These are phyloP conservation scores for Sarocladium brachiariae DNA, from an alignment of 2,329 filamentous ascomycete genomes.

Conservation along the genomic window DNA sequence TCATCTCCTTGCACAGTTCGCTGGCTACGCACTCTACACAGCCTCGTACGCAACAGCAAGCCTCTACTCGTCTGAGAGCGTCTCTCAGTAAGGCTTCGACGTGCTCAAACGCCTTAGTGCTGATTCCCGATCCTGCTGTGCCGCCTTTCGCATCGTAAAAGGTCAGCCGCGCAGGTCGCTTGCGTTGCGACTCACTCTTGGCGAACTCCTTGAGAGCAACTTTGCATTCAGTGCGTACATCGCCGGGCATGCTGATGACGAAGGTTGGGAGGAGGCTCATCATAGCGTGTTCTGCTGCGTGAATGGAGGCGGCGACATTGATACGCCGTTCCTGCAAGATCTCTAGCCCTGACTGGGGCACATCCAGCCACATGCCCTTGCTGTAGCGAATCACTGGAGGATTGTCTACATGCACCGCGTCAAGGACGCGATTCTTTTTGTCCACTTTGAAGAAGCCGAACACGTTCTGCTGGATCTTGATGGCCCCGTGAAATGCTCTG, in stretches of 20 bases:
- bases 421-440: slow-evolving; percentile 73
- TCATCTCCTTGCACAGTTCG: slow-evolving; percentile 76
- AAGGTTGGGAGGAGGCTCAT: slow-evolving; percentile 84
- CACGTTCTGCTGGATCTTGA: slow-evolving; percentile 80
- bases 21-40: slow-evolving; percentile 88
- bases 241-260: slow-evolving; percentile 81
- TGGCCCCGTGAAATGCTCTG: slow-evolving; percentile 76
- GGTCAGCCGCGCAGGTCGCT: slow-evolving; percentile 79
- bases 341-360: slow-evolving; percentile 71
- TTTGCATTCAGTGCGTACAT: slow-evolving; percentile 94
- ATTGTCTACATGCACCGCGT: slow-evolving; percentile 89
- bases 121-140: slow-evolving; percentile 74
- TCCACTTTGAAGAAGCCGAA: slow-evolving; percentile 99
- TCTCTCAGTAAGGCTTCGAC: slow-evolving; percentile 70
- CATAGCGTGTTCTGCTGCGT: slow-evolving; percentile 89
- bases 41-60: slow-evolving; percentile 69
- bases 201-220: slow-evolving; percentile 81
- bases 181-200: slow-evolving; percentile 59
- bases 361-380: slow-evolving; percentile 94
- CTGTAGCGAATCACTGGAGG: slow-evolving; percentile 78
- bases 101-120: slow-evolving; percentile 90
- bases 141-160: slow-evolving; percentile 97
- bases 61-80: slow-evolving; percentile 68
- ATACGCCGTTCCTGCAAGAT: slow-evolving; percentile 67
- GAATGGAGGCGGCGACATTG: slow-evolving; percentile 83